Evolutionary conservation across 176 grass and related monocot species (phyloP), one percentile per base, ranked within the genome.

Genomic region (Stipa capillata): DNA sequence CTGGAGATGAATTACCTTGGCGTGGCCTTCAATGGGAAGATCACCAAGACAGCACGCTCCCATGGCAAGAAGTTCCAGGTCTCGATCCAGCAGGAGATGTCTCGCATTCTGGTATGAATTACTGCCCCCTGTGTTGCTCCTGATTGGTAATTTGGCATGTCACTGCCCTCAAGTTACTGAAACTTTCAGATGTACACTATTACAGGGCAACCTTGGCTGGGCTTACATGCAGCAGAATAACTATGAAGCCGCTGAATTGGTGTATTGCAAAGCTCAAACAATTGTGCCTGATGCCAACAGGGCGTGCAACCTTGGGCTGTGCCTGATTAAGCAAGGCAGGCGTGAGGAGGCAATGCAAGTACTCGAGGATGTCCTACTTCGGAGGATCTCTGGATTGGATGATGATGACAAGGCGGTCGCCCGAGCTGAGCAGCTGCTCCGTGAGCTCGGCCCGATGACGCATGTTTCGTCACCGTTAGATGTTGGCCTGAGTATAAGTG

Each of bases 161-260:
- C 80, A 35, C 84, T 76, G 74, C 54, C 80, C 36, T n/a, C n/a
- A n/a, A 87, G 80, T 64, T 90, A 86, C 53, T 87, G 69, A 81
- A 71, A 12, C 3, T 25, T 8, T 67, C 9, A 12, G 0, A 24
- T 54, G 16, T 53, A 28, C 33, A 40, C 1, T 27, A 12, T 70
- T 32, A n/a, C 78, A 98, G 92, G 96, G 88, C 5, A 99, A 99
- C 73, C 90, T 99, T 73, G 96, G 96, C 10, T 99, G 96, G 90
- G 92, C 92, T 43, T 99, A 95, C 86, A 93, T 99, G 92, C 96
- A 95, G 73, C 90, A 91, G 83, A 85, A 79, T 56, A 91, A 95
- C 68, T 99, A 86, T 0, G 67, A 60, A 16, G 84, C 80, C 4
- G 84, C 89, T 1, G 84, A 91, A 56, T 40, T 70, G 32, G 89